Evolutionary conservation across 352 stramenopile genomes (phyloP).

Genomic region (Phytophthora syringae): DNA sequence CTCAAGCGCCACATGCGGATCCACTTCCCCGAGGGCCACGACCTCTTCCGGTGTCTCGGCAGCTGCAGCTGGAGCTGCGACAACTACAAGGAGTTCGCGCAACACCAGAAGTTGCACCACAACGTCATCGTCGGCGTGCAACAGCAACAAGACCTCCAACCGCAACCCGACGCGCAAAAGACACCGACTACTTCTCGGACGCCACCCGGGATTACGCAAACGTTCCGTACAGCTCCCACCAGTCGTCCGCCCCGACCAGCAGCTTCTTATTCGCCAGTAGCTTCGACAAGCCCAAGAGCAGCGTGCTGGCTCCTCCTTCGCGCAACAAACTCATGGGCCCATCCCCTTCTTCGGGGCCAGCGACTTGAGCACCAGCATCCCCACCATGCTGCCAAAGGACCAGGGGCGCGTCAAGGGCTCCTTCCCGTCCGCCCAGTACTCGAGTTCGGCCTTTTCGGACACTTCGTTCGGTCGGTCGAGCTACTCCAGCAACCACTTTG

Average conservation of each 20-base stretch:
- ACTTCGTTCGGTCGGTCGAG: constrained; percentile 28
- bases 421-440: constrained; percentile 36
- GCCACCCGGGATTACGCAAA: constrained; percentile 29
- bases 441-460: constrained; percentile 32
- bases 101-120: constrained; percentile 80
- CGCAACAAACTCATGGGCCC: constrained; percentile 49
- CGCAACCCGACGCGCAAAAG: constrained; percentile 11
- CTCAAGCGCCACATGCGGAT: constrained; percentile 90
- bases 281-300: constrained; percentile 47
- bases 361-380: constrained; percentile 32
- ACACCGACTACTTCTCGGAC: constrained; percentile 56
- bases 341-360: constrained; percentile 41
- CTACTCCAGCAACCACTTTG: constrained; percentile 38
- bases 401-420: constrained; percentile 25
- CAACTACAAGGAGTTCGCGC: constrained; percentile 87
- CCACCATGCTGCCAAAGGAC: constrained; percentile 50
- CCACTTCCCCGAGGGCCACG: constrained; percentile 81
- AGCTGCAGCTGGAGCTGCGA: constrained; percentile 71
- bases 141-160: constrained; percentile 15
- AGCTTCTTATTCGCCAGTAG: constrained; percentile 45
- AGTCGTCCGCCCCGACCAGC: constrained; percentile 23
- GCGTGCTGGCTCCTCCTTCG: constrained; percentile 12
- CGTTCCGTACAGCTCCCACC: constrained; percentile 22
- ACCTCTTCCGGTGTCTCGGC: constrained; percentile 73
- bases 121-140: constrained; percentile 69